phyloP scores from a whole-genome alignment of 106 monocot genomes.

The Platanthera guangdongensis region DNA sequence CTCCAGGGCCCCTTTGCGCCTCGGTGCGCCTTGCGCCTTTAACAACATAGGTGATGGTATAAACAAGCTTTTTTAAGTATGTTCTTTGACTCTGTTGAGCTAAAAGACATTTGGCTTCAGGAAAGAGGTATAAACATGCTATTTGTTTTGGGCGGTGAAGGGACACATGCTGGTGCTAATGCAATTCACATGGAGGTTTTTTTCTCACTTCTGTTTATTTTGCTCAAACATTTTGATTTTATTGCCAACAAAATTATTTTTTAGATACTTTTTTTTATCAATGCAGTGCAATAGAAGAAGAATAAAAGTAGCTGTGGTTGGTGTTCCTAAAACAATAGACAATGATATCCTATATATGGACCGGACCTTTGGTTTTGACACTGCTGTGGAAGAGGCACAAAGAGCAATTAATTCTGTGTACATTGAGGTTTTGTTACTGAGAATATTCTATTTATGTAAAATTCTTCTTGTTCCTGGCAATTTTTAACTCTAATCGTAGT shows the following conservation, averaged over 20 bases:
- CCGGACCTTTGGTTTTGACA: slow-evolving; percentile 69
- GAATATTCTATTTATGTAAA: neutral
- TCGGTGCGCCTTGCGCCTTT: too few relatives aligned
- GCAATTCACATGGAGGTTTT: slow-evolving; percentile 51
- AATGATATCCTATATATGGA: slow-evolving; percentile 75
- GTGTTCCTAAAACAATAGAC: slow-evolving; percentile 67
- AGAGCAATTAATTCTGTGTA: slow-evolving; percentile 67
- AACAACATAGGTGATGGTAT: too few relatives aligned
- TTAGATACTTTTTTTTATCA: neutral
- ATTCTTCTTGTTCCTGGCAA: neutral
- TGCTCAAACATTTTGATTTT: neutral
- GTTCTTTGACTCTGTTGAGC: neutral
- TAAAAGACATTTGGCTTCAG: slow-evolving; percentile 16
- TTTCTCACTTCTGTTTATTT: neutral
- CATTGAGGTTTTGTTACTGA: slow-evolving; percentile 35
- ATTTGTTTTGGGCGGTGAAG: slow-evolving; percentile 56
- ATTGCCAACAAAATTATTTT: neutral
- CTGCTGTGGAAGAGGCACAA: slow-evolving; percentile 67
- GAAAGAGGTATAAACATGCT: slow-evolving; percentile 56
- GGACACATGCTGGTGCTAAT: slow-evolving; percentile 56
- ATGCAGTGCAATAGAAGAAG: slow-evolving; percentile 49
- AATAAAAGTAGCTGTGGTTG: slow-evolving; percentile 48
- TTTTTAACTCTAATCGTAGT: too few relatives aligned
- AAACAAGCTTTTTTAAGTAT: neutral
- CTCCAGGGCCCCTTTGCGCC: too few relatives aligned